phyloP scores from a whole-genome alignment of 2,329 filamentous ascomycete genomes.

The Alternaria dauci region DNA sequence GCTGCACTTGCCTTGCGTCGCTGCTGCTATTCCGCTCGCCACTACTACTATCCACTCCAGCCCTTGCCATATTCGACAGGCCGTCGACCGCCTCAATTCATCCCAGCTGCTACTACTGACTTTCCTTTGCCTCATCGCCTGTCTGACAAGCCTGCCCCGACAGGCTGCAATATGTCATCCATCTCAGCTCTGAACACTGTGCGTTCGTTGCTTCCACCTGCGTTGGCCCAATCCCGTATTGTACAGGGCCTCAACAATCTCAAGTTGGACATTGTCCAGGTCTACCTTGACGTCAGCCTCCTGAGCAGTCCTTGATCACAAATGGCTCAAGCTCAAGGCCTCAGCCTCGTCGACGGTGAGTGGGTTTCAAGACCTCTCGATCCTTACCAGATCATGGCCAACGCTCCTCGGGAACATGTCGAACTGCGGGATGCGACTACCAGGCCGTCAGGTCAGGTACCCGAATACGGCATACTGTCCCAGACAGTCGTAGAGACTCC shows the following conservation, averaged over 20 bases:
- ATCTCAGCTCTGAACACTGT: constrained; percentile 15
- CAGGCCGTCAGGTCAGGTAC: constrained; percentile 52
- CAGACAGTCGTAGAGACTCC: constrained; percentile 81
- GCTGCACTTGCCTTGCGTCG: constrained; percentile 19
- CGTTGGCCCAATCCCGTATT: constrained; percentile 15
- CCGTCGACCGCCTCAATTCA: constrained; percentile 20
- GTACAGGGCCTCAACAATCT: constrained; percentile 6
- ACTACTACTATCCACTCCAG: constrained; percentile 13
- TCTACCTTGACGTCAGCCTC: constrained; percentile 5
- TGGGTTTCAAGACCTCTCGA: constrained; percentile 49
- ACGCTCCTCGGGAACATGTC: constrained; percentile 38
- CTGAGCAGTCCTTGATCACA: not conserved
- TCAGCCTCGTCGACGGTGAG: constrained; percentile 42
- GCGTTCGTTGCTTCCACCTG: constrained; percentile 8
- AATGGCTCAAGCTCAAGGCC: constrained; percentile 44
- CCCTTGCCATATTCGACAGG: constrained; percentile 21
- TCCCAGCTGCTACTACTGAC: constrained; percentile 16
- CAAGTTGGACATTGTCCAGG: constrained; percentile 12
- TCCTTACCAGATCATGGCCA: constrained; percentile 54
- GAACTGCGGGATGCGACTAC: constrained; percentile 35
- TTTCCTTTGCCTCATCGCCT: constrained; percentile 12
- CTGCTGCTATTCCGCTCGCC: constrained; percentile 18
- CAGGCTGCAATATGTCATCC: constrained; percentile 31
- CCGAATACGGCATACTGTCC: constrained; percentile 76
- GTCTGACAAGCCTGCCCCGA: constrained; percentile 22